Conservation (phyloP, 1,284 basidiomycete genomes). For the Moesziomyces globuligerus region DNA sequence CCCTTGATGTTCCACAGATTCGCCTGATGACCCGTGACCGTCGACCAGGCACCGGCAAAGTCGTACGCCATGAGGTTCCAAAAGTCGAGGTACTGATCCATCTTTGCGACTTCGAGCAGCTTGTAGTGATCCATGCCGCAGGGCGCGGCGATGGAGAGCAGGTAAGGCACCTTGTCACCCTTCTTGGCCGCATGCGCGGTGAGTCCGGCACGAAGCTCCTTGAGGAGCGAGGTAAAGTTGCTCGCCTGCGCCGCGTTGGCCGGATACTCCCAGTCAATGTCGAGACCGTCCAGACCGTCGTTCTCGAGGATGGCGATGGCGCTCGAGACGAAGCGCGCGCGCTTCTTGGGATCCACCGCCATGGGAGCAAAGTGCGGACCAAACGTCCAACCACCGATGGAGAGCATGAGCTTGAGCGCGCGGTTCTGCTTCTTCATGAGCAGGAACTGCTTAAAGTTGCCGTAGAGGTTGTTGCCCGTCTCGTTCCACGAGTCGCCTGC, state of each 20-base stretch:
- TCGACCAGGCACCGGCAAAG: slow-evolving; percentile 72
- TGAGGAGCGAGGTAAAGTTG: slow-evolving; percentile 78
- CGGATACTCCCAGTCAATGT: slow-evolving; percentile 85
- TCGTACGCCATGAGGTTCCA: slow-evolving; percentile 88
- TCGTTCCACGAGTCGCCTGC: slow-evolving; percentile 73
- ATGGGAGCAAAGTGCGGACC: slow-evolving; percentile 65
- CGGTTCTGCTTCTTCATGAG: slow-evolving; percentile 80
- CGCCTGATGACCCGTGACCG: slow-evolving; percentile 80
- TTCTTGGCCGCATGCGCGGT: slow-evolving; percentile 74
- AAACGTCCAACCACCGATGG: slow-evolving; percentile 68
- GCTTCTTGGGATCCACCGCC: slow-evolving; percentile 61
- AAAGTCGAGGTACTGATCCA: slow-evolving; percentile 78
- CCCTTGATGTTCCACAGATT: slow-evolving; percentile 75
- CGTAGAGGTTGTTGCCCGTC: slow-evolving; percentile 80
- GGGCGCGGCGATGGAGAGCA: slow-evolving; percentile 81
- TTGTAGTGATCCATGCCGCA: slow-evolving; percentile 78
- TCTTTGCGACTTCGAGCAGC: slow-evolving; percentile 75
- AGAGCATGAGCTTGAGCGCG: slow-evolving; percentile 67
- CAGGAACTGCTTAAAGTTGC: slow-evolving; percentile 87
- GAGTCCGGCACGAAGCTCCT: slow-evolving; percentile 76
- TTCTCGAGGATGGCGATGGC: slow-evolving; percentile 82
- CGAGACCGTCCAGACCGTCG: slow-evolving; percentile 83
- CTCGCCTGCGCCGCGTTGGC: slow-evolving; percentile 76
- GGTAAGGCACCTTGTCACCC: slow-evolving; percentile 72
- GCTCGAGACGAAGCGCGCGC: slow-evolving; percentile 77